Conservation (phyloP, 2,329 filamentous ascomycete genomes). For the Gyromitra esculenta region DNA sequence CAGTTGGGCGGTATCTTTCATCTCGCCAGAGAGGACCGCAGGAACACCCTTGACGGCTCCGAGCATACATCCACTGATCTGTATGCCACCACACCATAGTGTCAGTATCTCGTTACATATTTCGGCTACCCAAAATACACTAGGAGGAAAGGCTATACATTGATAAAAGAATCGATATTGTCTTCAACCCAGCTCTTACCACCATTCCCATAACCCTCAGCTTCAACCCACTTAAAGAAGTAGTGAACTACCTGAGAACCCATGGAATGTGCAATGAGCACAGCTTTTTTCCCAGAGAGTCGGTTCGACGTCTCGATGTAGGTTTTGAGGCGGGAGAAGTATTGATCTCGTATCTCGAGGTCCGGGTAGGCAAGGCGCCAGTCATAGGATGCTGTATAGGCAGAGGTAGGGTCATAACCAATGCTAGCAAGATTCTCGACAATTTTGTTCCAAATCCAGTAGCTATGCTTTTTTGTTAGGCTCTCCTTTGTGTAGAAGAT, state of each 20-base stretch:
- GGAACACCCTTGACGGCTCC: conserved; percentile 91
- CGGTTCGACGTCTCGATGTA: conserved; percentile 85
- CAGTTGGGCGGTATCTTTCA: conserved; percentile 96
- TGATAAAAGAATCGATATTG: conserved; percentile 94
- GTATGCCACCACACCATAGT: not conserved
- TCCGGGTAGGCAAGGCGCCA: conserved; percentile 93
- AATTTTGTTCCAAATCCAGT: conserved; percentile 89
- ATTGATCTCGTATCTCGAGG: conserved; percentile 88
- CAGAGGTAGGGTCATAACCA: conserved; percentile 88
- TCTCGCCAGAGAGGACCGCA: conserved; percentile 91
- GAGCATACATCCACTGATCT: conserved; percentile 94
- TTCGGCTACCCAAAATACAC: not conserved
- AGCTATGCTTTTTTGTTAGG: conserved; percentile 66
- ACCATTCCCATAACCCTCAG: conserved; percentile 78
- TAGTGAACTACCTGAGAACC: conserved; percentile 93
- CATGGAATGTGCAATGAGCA: conserved; percentile 95
- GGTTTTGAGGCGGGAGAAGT: conserved; percentile 87
- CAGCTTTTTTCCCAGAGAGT: conserved; percentile 80
- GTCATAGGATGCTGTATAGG: conserved; percentile 79
- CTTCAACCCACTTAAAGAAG: conserved; percentile 80
- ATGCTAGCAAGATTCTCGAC: conserved; percentile 95
- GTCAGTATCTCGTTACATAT: conserved; percentile 1
- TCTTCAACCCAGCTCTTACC: conserved; percentile 89
- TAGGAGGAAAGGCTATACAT: conserved; percentile 61
- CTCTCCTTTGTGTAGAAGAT: conserved; percentile 57